These are phyloP conservation scores for Hypoxylon sp. DNA, from an alignment of 2,329 filamentous ascomycete genomes.

Conservation along the genomic window DNA sequence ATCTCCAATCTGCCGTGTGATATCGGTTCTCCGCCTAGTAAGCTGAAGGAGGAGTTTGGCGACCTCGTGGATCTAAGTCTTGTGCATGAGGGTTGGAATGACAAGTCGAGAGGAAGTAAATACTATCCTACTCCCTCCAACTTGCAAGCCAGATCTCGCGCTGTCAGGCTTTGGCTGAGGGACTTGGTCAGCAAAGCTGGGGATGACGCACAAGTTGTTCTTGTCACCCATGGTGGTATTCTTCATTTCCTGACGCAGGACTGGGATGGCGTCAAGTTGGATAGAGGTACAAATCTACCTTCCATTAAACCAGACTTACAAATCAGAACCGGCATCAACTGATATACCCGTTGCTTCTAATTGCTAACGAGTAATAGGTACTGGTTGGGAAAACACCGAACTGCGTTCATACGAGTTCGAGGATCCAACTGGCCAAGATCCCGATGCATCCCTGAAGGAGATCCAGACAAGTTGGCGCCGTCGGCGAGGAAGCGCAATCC, in stretches of 20 bases:
- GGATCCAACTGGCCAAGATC: conserved; percentile 64
- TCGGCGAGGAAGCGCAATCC: conserved; percentile 58
- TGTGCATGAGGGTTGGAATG: conserved; percentile 77
- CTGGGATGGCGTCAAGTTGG: conserved; percentile 71
- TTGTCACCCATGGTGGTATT: conserved; percentile 87
- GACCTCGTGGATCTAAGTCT: conserved; percentile 71
- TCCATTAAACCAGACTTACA: background rate
- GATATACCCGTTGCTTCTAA: conserved; percentile 12
- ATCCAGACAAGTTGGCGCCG: conserved; percentile 62
- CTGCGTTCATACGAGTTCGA: conserved; percentile 76
- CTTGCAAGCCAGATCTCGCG: conserved; percentile 71
- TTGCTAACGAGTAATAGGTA: conserved; percentile 63
- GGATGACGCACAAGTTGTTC: conserved; percentile 73
- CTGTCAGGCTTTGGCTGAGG: conserved; percentile 70
- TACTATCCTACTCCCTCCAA: conserved; percentile 64
- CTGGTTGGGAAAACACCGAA: conserved; percentile 81
- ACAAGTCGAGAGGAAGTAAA: conserved; percentile 66
- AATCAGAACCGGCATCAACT: background rate
- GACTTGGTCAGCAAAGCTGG: conserved; percentile 58
- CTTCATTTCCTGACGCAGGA: conserved; percentile 89
- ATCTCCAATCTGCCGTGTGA: conserved; percentile 81
- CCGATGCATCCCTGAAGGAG: conserved; percentile 62
- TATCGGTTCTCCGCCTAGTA: conserved; percentile 71
- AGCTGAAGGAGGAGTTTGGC: conserved; percentile 72
- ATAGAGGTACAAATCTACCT: conserved; percentile 53